These are phyloP conservation scores for Cladosporium sp. DNA, from an alignment of 2,329 filamentous ascomycete species.

Conservation along the genomic window DNA sequence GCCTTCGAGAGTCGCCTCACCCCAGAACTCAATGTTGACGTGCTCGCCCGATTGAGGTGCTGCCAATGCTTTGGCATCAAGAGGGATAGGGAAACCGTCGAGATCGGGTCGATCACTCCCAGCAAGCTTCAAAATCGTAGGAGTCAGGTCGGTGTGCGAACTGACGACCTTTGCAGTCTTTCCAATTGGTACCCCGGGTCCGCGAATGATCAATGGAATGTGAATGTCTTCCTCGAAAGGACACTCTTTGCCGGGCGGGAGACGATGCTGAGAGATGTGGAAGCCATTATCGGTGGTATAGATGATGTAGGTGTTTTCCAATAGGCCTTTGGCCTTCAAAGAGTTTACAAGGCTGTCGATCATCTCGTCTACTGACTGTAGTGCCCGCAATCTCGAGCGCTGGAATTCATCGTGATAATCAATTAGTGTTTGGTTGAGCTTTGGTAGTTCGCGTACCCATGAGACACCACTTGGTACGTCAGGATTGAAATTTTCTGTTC, in stretches of 20 bases:
- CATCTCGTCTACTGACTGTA: conserved; percentile 58
- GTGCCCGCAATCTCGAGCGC: conserved; percentile 49
- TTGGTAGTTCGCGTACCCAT: conserved; percentile 47
- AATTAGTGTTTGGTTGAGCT: conserved; percentile 49
- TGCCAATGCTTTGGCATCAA: conserved; percentile 27
- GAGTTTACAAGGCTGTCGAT: conserved; percentile 48
- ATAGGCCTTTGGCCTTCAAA: conserved; percentile 43
- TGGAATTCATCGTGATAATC: conserved; percentile 57
- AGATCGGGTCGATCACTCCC: conserved; percentile 34
- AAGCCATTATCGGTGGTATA: conserved; percentile 44
- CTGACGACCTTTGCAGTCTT: conserved; percentile 35
- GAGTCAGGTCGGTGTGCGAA: conserved; percentile 41
- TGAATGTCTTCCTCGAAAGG: conserved; percentile 42
- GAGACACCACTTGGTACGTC: conserved; percentile 44
- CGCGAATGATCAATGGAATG: conserved; percentile 41
- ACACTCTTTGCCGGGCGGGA: conserved; percentile 41
- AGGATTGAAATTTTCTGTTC: conserved; percentile 67
- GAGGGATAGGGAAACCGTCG: conserved; percentile 39
- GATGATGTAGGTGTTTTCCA: conserved; percentile 51
- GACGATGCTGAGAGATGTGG: conserved; percentile 41
- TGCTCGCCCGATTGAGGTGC: conserved; percentile 33
- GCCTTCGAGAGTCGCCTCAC: conserved; percentile 33
- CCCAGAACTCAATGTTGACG: conserved; percentile 45
- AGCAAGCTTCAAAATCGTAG: conserved; percentile 39
- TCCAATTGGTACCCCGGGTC: conserved; percentile 36